Evolutionary conservation across 148 eudicot species (phyloP).

Genomic region (Diospyros lotus): DNA sequence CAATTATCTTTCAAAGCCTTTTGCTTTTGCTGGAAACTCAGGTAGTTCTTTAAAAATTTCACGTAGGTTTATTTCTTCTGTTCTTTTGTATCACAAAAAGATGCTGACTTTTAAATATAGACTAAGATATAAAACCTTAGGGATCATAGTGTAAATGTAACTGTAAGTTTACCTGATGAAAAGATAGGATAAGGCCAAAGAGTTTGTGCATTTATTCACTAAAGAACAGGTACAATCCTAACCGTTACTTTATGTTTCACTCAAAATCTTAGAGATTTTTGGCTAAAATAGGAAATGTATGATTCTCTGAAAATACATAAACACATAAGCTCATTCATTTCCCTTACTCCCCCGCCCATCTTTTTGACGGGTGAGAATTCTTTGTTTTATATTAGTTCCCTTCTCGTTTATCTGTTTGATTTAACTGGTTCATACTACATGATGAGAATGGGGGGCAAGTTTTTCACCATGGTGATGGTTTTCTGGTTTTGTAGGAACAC

Average conservation of each 20-base stretch:
- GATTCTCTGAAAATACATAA: not conserved
- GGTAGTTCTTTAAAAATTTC: constrained; percentile 22
- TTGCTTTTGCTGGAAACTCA: constrained; percentile 32
- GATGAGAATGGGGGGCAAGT: not conserved
- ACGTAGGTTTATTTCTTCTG: not conserved
- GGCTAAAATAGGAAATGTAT: not conserved
- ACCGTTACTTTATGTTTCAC: not conserved
- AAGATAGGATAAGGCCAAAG: not conserved
- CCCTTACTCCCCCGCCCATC: not conserved
- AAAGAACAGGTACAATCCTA: too few species aligned
- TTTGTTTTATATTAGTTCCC: too few species aligned
- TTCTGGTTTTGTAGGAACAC: constrained; percentile 23
- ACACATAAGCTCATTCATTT: not conserved
- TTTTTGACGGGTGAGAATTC: not conserved
- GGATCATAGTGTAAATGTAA: not conserved
- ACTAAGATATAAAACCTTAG: not conserved
- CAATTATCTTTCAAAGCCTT: constrained; percentile 31
- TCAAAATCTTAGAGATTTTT: not conserved
- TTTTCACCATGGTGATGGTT: constrained; percentile 1
- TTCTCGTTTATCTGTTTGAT: not conserved
- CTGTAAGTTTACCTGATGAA: not conserved
- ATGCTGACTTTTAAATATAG: not conserved
- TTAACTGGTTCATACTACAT: not conserved
- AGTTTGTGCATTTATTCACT: not conserved
- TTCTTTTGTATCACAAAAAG: not conserved